Percentiles rank a stretch among this genome's conserved stretches.
These are phyloP conservation scores for Rhizopogon rudus DNA, from an alignment of 768 basidiomycete species.

Conservation along the genomic window DNA sequence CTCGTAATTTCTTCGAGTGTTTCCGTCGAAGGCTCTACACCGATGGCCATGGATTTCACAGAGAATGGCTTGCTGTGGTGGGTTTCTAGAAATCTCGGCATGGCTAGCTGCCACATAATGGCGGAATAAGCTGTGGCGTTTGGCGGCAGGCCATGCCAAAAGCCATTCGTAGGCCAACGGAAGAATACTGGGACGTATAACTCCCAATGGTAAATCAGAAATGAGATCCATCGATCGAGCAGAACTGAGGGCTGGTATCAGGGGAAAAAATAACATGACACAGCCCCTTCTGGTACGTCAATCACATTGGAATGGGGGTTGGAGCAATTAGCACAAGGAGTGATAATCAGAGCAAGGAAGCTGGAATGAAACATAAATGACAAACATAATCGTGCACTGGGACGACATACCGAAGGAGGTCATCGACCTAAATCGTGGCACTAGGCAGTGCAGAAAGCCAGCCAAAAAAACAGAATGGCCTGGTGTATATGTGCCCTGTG, in stretches of 20 bases:
- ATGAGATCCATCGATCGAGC: background rate
- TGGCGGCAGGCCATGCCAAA: background rate
- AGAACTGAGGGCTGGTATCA: background rate
- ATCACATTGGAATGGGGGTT: background rate
- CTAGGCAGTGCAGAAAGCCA: background rate
- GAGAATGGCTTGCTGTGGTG: background rate
- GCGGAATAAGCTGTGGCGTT: background rate
- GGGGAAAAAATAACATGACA: too few relatives aligned
- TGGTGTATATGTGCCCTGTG: background rate
- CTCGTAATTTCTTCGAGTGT: background rate
- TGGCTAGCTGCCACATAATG: background rate
- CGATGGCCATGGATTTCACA: background rate
- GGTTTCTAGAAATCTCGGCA: background rate
- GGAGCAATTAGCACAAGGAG: background rate
- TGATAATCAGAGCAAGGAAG: background rate
- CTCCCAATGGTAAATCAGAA: background rate
- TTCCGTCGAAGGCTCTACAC: background rate
- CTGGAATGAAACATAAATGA: background rate
- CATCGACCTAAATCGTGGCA: background rate
- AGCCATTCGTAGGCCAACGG: too few relatives aligned
- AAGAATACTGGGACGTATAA: background rate
- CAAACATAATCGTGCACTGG: background rate
- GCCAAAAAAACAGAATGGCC: background rate
- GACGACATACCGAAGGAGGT: background rate
- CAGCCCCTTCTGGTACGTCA: background rate